Evolutionary conservation across 2,329 filamentous ascomycete genomes (phyloP).

Genomic region (Samsoniella hepiali): DNA sequence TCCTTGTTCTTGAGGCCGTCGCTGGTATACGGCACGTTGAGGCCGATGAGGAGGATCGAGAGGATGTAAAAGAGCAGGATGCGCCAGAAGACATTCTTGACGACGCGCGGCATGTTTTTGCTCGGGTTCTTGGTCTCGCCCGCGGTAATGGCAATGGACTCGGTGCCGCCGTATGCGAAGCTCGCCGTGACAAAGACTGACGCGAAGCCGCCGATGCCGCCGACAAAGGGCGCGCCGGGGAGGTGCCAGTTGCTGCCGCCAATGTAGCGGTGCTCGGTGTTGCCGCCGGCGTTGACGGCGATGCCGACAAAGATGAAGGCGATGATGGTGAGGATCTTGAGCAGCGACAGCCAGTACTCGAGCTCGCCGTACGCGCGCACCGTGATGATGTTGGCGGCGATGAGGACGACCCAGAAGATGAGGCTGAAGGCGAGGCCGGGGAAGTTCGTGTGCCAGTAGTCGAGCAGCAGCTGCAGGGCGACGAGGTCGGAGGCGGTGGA

Average conservation of each 20-base stretch:
- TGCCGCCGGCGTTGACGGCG: conserved; percentile 50
- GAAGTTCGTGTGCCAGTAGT: conserved; percentile 61
- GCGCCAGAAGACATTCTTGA: conserved; percentile 64
- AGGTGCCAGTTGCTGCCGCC: conserved; percentile 57
- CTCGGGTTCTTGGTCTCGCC: conserved; percentile 63
- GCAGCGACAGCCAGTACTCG: conserved; percentile 54
- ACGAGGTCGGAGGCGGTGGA: conserved; percentile 56
- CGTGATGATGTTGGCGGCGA: conserved; percentile 38
- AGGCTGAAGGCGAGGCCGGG: conserved; percentile 62
- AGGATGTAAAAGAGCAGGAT: conserved; percentile 51
- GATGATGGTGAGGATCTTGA: conserved; percentile 53
- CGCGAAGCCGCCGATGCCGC: conserved; percentile 62
- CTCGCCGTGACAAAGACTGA: conserved; percentile 52
- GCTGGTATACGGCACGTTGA: conserved; percentile 56
- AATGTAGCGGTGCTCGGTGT: conserved; percentile 51
- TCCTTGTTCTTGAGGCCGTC: conserved; percentile 12
- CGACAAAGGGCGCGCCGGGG: conserved; percentile 61
- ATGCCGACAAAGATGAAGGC: conserved; percentile 64
- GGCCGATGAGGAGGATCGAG: conserved; percentile 45
- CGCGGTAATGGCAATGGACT: conserved; percentile 52
- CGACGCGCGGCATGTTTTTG: conserved; percentile 58
- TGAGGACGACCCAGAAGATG: conserved; percentile 57
- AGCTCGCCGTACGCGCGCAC: conserved; percentile 39
- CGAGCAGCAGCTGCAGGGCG: conserved; percentile 47
- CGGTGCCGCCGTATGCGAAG: conserved; percentile 48